A percentile compares a stretch with the other conserved stretches of the same genome.
These are phyloP conservation scores for Backusella liffmaniae DNA, from an alignment of 192 early-diverging fungal species.

Conservation along the genomic window DNA sequence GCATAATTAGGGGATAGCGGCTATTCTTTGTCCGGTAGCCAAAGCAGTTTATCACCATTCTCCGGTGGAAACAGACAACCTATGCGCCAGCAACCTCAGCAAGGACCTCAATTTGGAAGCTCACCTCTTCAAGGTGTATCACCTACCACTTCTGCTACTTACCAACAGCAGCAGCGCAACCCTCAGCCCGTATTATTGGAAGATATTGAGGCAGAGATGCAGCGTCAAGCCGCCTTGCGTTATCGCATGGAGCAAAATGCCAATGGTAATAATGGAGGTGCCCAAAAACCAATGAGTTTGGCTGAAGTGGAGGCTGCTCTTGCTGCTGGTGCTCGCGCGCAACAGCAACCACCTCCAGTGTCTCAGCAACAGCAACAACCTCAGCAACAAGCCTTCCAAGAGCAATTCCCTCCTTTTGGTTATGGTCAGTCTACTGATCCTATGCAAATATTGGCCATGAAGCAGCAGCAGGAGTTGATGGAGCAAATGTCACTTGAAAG, in stretches of 20 bases:
- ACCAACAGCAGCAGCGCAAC: conserved; percentile 6
- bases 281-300: conserved; percentile 59
- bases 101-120: background rate
- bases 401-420: conserved; percentile 19
- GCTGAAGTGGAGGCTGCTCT: conserved; percentile 72
- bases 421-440: conserved; percentile 26
- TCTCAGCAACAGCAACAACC: conserved; percentile 21
- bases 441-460: conserved; percentile 18
- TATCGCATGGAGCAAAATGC: conserved; percentile 6
- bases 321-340: conserved; percentile 7
- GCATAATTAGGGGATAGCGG: background rate
- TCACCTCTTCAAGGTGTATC: background rate
- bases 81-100: conserved; percentile 9
- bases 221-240: conserved; percentile 38
- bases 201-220: conserved; percentile 55
- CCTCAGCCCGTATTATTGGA: conserved; percentile 36
- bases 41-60: conserved; percentile 18
- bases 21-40: conserved; percentile 3
- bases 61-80: background rate
- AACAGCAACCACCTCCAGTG: conserved; percentile 2
- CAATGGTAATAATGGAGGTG: background rate
- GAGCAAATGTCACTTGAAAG: conserved; percentile 30
- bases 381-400: conserved; percentile 10
- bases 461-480: conserved; percentile 32
- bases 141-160: conserved; percentile 6